Base-by-base conservation (phyloP, 345 rosid species). In the Gossypium sturtianum region DNA sequence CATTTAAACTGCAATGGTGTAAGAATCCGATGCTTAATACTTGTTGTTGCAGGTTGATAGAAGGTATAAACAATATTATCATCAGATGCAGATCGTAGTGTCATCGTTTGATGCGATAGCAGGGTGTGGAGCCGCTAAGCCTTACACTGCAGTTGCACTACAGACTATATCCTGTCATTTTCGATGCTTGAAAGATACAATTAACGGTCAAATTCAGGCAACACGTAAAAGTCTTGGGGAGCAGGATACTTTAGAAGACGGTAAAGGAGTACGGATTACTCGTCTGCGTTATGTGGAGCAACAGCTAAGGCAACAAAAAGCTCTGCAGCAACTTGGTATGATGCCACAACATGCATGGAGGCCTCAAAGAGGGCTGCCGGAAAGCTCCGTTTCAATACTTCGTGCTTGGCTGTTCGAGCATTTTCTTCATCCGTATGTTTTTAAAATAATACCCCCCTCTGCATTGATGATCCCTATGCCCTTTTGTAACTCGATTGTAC, bases 371-470 rank as follows among this genome's bases (percentile, higher is more conserved):
- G 99, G 98, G 20, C 78, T 95, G 74, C 99, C 99, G 61, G 98
- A 93, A 75, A 91, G 86, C 73, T 91, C 99, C 41, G 97, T 95
- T 71, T 85, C 97, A 29, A 60, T 91, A 68, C 99, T 95, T 76
- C 99, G 99, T 10, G 97, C 99, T 69, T 93, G 99, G 99, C 87
- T 95, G 27, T 95, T 93, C 51, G 99, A 95, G 86, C 99, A 95
- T 89, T 93, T 95, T 78, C 98, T 95, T 76, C 98, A 95, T 52
- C 99, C 98, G 98, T 95, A 90, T 81, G 80, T 80, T 73, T 34
- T 67, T 71, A 49, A 61, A 43, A 49, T 49, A n/a, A 38, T 44
- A 34, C 51, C 61, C 7, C 49, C 20, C 64, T 27, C 70, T 56
- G 62, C 22, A 4, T 25, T 45, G n/a, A 57, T 76, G 9, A 48